Evolutionary conservation across 169 alveolate species (phyloP), one percentile per base, ranked within the genome.

Genomic region (Ichthyophthirius multifiliis): DNA sequence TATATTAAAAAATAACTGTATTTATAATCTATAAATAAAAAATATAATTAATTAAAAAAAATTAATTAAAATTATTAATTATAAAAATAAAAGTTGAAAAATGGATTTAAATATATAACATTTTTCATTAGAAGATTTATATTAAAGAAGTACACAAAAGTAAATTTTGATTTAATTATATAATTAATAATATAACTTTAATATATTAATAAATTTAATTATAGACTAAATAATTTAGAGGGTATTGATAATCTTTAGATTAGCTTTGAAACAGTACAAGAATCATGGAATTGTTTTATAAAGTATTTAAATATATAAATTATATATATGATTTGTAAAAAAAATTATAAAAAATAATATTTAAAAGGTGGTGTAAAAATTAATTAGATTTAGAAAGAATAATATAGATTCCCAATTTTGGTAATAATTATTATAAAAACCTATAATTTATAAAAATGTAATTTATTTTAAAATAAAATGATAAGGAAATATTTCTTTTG

Each of bases 301-400:
- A 67, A 67, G 62, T 55, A 55, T 18, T 9, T 41, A 9, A 41
- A 9, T 23, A 45, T 5, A 45, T 45, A 45, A 45, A 45, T 45
- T 45, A 4, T 45, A 3, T 27, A 16, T 10, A 23, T 55, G 27
- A 48, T 47, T 78, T 65, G 75, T 74, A 78, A 64, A 63, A 55
- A 64, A 41, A 62, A 35, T 35, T 44, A 63, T 16, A 78, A 31
- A 31, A 55, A 20, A 55, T 27, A 6, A 13, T 6, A 4, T 10
- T 20, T 18, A 15, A 55, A 55, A 55, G 71, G 15, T 81, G 86
- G 86, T 64, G 82, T 18, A 81, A 81, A 55, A 37, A 39, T 30
- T 47, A 81, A 39, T 73, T 81, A 7, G 86, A 81, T 55, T 67
- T 81, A 7, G 86, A 81, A 44, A 46, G 86, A 27, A 81, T 77